A percentile compares a stretch with the other conserved stretches of the same genome.
These are phyloP conservation scores for Penicillium waksmanii DNA, from an alignment of 495 filamentous ascomycete species.

Conservation along the genomic window DNA sequence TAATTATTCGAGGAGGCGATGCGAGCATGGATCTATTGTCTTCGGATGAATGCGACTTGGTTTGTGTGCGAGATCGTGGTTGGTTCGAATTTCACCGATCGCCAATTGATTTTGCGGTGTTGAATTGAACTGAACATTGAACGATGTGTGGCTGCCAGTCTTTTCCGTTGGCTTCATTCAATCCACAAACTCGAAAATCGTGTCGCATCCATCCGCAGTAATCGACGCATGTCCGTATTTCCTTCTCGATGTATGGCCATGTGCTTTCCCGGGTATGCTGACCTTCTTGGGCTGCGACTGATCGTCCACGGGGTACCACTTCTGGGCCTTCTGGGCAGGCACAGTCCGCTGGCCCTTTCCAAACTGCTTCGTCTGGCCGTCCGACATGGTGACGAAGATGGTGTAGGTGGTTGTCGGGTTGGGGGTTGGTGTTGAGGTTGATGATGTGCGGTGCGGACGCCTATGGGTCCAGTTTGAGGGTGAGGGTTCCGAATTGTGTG, in stretches of 20 bases:
- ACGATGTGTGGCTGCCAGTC: background rate
- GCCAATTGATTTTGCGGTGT: constrained; percentile 9
- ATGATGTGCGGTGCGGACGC: constrained; percentile 30
- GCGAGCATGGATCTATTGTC: constrained; percentile 8
- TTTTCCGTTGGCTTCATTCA: constrained; percentile 1
- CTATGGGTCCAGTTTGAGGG: constrained; percentile 33
- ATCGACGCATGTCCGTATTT: constrained; percentile 28
- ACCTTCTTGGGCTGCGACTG: constrained; percentile 91
- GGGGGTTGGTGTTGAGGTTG: constrained; percentile 53
- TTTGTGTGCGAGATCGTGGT: constrained; percentile 6
- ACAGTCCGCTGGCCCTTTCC: constrained; percentile 94
- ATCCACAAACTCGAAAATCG: constrained; percentile 24
- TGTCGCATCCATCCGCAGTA: constrained; percentile 39
- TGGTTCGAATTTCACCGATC: constrained; percentile 16
- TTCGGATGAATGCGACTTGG: constrained; percentile 16
- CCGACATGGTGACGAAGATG: constrained; percentile 68
- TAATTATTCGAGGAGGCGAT: background rate
- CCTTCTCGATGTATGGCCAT: constrained; percentile 20
- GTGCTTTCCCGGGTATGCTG: constrained; percentile 42
- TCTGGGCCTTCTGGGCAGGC: constrained; percentile 91
- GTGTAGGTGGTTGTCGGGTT: constrained; percentile 52
- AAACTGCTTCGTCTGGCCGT: constrained; percentile 87
- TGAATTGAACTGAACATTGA: constrained; percentile 6
- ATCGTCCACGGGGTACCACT: constrained; percentile 99
- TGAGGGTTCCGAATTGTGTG: constrained; percentile 21